Conservation (phyloP, 2,329 filamentous ascomycete species). For the Aspergillus fructus region DNA sequence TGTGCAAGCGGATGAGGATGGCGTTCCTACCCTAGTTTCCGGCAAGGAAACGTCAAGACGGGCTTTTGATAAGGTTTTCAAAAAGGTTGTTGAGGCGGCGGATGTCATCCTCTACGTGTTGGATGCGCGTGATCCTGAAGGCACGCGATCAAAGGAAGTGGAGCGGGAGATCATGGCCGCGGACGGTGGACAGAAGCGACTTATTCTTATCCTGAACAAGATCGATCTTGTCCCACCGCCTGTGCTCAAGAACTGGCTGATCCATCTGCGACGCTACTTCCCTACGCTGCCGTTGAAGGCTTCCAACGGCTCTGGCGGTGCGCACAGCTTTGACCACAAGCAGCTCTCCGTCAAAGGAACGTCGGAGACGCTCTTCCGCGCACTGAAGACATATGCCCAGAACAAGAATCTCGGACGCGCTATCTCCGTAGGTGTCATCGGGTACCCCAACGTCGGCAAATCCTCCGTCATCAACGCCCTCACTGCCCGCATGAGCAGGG, state of each 20-base stretch:
- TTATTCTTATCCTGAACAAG: conserved; percentile 94
- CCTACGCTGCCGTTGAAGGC: conserved; percentile 87
- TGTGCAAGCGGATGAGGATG: conserved; percentile 52
- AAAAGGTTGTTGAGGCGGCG: conserved; percentile 82
- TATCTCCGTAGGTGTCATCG: conserved; percentile 88
- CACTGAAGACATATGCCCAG: conserved; percentile 84
- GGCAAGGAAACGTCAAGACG: conserved; percentile 68
- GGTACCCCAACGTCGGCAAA: conserved; percentile 95
- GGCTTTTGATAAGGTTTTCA: conserved; percentile 95
- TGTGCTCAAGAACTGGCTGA: conserved; percentile 80
- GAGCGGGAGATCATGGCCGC: conserved; percentile 91
- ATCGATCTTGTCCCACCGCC: conserved; percentile 83
- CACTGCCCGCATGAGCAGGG: conserved; percentile 69
- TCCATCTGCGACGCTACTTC: conserved; percentile 82
- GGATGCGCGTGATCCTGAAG: conserved; percentile 86
- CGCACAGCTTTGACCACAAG: conserved; percentile 89
- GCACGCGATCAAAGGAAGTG: conserved; percentile 84
- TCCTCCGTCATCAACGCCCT: conserved; percentile 95
- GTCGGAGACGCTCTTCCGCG: conserved; percentile 79
- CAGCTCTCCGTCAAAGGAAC: conserved; percentile 84
- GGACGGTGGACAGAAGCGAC: conserved; percentile 75
- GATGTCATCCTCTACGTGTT: conserved; percentile 92
- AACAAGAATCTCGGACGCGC: conserved; percentile 82
- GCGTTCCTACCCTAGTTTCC: conserved; percentile 49
- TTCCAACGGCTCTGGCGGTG: conserved; percentile 77